Conservation (phyloP, 345 rosid genomes). For the Salix koriyanagi region DNA sequence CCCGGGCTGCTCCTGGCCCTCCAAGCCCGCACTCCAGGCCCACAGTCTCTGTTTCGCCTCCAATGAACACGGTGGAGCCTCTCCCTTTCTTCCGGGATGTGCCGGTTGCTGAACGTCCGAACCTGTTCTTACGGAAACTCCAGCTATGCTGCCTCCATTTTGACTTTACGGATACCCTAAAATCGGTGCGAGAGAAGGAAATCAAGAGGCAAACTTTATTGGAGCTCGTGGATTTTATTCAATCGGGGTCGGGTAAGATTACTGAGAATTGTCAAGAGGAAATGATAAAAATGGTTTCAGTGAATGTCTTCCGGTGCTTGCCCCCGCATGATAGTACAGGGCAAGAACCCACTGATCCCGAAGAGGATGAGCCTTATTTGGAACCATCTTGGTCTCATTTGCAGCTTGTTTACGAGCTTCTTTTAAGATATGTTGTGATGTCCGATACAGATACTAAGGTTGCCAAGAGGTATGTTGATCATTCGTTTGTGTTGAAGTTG, state of each 20-base stretch:
- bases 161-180: conserved; percentile 58
- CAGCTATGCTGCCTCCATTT: conserved; percentile 76
- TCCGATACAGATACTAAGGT: conserved; percentile 76
- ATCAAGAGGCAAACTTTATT: conserved; percentile 71
- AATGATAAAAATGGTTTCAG: conserved; percentile 66
- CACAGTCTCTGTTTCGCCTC: conserved; percentile 32
- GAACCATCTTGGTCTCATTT: conserved; percentile 93
- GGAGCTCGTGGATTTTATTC: conserved; percentile 76
- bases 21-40: conserved; percentile 19
- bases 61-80: conserved; percentile 59
- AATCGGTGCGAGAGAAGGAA: conserved; percentile 66
- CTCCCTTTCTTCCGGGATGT: conserved; percentile 65
- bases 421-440: conserved; percentile 68
- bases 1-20: conserved; percentile 34
- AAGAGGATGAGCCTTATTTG: conserved; percentile 79
- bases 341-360: conserved; percentile 64
- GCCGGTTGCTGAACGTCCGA: conserved; percentile 56
- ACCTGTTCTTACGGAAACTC: conserved; percentile 57
- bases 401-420: conserved; percentile 75
- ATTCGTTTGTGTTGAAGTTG: conserved; percentile 64
- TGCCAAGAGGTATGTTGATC: conserved; percentile 74
- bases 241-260: conserved; percentile 68
- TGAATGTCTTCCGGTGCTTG: conserved; percentile 62
- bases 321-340: conserved; percentile 88
- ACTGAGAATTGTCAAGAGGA: conserved; percentile 71